Base-by-base conservation (phyloP, 2,329 filamentous ascomycete genomes). In the Pseudogymnoascus sp. region DNA sequence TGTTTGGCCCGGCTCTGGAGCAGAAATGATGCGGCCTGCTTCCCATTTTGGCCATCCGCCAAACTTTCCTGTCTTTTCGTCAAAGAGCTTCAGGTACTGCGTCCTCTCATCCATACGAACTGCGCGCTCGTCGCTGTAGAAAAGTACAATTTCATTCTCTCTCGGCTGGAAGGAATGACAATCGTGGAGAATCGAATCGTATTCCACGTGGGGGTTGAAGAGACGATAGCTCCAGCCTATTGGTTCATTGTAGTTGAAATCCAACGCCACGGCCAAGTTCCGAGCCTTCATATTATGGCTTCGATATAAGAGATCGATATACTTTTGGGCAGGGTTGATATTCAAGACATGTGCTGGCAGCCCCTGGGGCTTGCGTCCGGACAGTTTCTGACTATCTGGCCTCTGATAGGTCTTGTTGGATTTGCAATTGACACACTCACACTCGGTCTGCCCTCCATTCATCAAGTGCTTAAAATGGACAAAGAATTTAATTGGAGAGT, bases 401-500 rank as follows among this genome's bases (percentile, higher is more conserved):
- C 11, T 38, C 58, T 60, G 33, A 25, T 60, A 28, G 25, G 38
- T 25, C 23, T 60, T 60, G 35, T 11, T 25, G 14, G 33, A 25
- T 23, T 25, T 41, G 38, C 60, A 62, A 12, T 62, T 62, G 42
- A 62, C 45, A 30, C 60, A 62, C n/a, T 16, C 30, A 38, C 60
- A 62, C 22, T 59, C 22, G 9, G 16, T 14, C 30, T 62, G 9
- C 41, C 28, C 62, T 28, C 60, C 60, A 39, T 12, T 23, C 62
- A 63, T 63, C 23, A 63, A 28, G 19, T 39, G 52, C 16, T 62
- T 55, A 35, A 63, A 63, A 38, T 63, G 62, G 16, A 49, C 25
- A 39, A 35, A 49, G 60, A 62, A 63, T 33, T 63, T 58, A n/a
- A 49, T 62, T 19, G 62, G 39, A 16, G 62, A 63, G 14, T 62